phyloP scores from a whole-genome alignment of 805 yeast species.

The Saturnispora halmiae region DNA sequence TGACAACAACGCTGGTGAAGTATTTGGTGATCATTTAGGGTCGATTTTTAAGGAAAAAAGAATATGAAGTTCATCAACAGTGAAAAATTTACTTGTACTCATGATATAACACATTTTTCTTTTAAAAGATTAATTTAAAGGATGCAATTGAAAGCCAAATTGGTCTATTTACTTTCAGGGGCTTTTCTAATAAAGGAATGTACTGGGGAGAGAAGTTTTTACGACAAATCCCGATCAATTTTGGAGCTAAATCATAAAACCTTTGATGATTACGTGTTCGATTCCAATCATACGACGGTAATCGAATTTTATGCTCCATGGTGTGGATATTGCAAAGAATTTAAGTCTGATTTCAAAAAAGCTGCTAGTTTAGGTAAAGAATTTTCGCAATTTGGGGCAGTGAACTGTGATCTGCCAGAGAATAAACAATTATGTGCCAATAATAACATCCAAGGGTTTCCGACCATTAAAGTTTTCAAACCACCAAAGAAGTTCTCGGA shows the following conservation, averaged over 20 bases:
- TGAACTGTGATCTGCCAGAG: constrained; percentile 68
- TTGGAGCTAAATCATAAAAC: constrained; percentile 28
- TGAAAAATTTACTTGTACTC: neutral
- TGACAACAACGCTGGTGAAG: constrained; percentile 66
- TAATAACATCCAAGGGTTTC: constrained; percentile 66
- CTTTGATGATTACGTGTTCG: constrained; percentile 57
- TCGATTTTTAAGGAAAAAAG: neutral
- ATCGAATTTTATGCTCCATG: constrained; percentile 95
- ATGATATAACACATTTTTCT: too few relatives aligned
- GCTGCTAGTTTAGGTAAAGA: constrained; percentile 53
- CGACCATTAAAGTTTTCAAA: constrained; percentile 72
- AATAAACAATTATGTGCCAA: constrained; percentile 64
- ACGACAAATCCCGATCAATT: constrained; percentile 20
- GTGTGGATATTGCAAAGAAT: constrained; percentile 88
- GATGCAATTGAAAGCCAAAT: too few relatives aligned
- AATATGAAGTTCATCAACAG: neutral
- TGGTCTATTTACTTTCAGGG: neutral
- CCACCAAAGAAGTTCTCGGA: constrained; percentile 52
- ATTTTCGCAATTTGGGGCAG: constrained; percentile 62
- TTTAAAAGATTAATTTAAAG: too few relatives aligned
- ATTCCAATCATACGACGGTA: constrained; percentile 68
- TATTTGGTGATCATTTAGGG: constrained; percentile 76
- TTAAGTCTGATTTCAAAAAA: constrained; percentile 55
- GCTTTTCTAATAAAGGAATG: neutral
- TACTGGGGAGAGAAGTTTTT: constrained; percentile 14